Evolutionary conservation across 257 asterid genomes (phyloP).

Genomic region (Phtheirospermum japonicum): DNA sequence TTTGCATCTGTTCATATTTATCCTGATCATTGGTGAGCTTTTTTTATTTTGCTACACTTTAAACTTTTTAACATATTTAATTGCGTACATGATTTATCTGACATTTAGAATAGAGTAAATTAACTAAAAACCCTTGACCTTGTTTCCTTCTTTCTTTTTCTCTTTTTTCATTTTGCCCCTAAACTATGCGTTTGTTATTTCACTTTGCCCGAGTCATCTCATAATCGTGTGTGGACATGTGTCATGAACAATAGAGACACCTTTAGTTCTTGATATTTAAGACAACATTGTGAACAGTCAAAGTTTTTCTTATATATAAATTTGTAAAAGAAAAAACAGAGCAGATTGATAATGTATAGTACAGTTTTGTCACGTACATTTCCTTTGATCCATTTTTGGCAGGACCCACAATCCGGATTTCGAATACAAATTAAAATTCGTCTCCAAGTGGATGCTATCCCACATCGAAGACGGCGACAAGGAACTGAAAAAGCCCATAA

Average conservation of each 20-base stretch:
- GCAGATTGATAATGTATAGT: not conserved
- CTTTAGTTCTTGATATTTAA: no score
- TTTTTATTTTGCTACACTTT: not conserved
- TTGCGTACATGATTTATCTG: not conserved
- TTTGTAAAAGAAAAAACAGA: no score
- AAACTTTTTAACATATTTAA: slow-evolving; percentile 7
- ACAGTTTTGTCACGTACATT: not conserved
- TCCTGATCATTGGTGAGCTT: slow-evolving; percentile 94
- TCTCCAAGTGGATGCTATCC: slow-evolving; percentile 80
- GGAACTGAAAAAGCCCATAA: slow-evolving; percentile 78
- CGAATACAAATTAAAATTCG: slow-evolving; percentile 68
- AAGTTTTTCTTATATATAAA: no score
- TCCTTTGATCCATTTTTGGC: slow-evolving; percentile 23
- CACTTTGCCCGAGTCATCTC: no score
- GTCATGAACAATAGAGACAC: no score
- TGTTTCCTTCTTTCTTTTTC: no score
- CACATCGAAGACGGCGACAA: slow-evolving; percentile 98
- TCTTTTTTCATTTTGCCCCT: not conserved
- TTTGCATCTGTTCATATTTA: slow-evolving; percentile 93
- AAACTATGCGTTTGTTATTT: no score
- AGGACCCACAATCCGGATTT: slow-evolving; percentile 81
- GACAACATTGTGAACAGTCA: no score
- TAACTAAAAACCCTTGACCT: no score
- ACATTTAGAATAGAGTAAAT: not conserved
- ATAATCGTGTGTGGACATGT: no score